Base-by-base conservation (phyloP, 129 eudicot genomes). In the Artemisia tridentata region DNA sequence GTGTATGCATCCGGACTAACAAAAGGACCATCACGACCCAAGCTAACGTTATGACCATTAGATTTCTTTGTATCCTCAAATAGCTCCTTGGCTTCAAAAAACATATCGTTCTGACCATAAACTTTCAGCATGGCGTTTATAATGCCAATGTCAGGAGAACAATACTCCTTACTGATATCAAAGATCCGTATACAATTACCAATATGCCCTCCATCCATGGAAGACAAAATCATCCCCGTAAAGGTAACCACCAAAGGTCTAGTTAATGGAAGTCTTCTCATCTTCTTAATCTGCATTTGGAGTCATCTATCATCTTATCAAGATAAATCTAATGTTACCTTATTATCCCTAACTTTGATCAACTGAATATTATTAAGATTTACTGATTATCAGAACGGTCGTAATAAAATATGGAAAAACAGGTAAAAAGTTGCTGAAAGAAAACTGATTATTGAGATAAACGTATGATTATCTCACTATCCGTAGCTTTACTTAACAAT, bases 171-270 rank as follows among this genome's bases (percentile, higher is more conserved):
- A 69, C 95, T 81, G 78, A 70, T 71, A 54, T 85, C 84, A 72
- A 83, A 89, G 69, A 93, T 84, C 17, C 80, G 75, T 63, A 82
- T 23, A 31, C 98, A 93, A 67, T 85, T 81, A 50, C 80, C 85
- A 75, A 93, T 34, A 68, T 89, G 84, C 59, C 96, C 98, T 71
- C 95, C 96, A 21, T 85, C 86, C 90, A 87, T 70, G 63, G 96
- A 83, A 43, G 98, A 84, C 69, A 80, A 60, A 50, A 93, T 93
- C 95, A 93, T 87, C 49, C 98, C 98, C 23, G 98, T 89, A 79
- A 85, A 89, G 66, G 96, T 79, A 63, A 87, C 90, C 50, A 79
- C 86, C 80, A 89, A 78, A 47, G 96, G 86, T 81, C 81, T 89
- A 34, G 86, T 70, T 7, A 66, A 85, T 59, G 55, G 82, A 58